Evolutionary conservation across 1,284 basidiomycete species (phyloP).

Genomic region (Schizopora paradoxa): DNA sequence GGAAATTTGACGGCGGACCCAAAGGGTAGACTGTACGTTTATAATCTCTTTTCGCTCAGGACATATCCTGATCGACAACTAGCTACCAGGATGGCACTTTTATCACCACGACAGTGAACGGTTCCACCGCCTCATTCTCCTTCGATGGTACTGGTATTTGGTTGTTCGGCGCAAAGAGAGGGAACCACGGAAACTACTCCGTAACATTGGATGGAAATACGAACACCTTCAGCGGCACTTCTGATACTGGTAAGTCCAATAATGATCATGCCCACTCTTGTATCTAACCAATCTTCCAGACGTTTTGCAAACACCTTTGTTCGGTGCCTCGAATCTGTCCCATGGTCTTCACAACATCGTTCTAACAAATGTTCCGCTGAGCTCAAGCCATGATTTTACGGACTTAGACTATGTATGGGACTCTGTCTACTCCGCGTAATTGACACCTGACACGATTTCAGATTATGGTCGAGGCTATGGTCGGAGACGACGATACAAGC

Average conservation of each 20-base stretch:
- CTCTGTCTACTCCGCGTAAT: slow-evolving; percentile 1
- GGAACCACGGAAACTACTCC: slow-evolving; percentile 26
- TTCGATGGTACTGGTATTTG: slow-evolving; percentile 31
- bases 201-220: slow-evolving; percentile 15
- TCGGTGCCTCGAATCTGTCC: slow-evolving; percentile 8
- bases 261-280: neutral
- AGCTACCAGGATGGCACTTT: slow-evolving; percentile 33
- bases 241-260: neutral
- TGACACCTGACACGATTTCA: slow-evolving; percentile 16
- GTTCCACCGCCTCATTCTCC: slow-evolving; percentile 28
- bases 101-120: slow-evolving; percentile 24
- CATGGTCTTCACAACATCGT: slow-evolving; percentile 12
- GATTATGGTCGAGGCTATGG: slow-evolving; percentile 15
- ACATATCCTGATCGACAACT: neutral
- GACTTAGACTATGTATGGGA: slow-evolving; percentile 24
- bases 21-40: slow-evolving; percentile 22
- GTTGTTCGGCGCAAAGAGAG: slow-evolving; percentile 31
- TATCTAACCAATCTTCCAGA: neutral
- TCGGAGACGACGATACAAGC: slow-evolving; percentile 1
- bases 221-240: neutral
- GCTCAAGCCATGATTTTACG: slow-evolving; percentile 1
- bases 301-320: slow-evolving; percentile 15
- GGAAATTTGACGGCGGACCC: slow-evolving; percentile 25
- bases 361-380: slow-evolving; percentile 12
- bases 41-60: neutral